Base-by-base conservation (phyloP, 768 basidiomycete species). In the Amanita thiersii region DNA sequence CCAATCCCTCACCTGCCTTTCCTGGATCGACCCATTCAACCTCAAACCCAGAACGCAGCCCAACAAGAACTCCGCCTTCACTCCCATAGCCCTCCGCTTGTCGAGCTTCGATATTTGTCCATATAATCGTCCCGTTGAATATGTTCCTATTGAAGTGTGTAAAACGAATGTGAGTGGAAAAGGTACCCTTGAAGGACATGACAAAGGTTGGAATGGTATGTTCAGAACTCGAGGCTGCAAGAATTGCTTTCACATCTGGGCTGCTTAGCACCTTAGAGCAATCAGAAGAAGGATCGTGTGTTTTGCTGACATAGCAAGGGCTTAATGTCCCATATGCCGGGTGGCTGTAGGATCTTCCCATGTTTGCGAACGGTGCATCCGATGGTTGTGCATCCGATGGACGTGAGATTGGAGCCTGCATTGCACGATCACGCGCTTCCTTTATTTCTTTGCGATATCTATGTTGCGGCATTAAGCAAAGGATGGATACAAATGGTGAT, bases 81-180 rank as follows among this genome's bases (percentile, higher is more conserved):
- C 47, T 52, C n/a, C 12, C 48, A 41, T n/a, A 51, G 14, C 61
- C 62, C 40, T 63, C 61, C 4, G 41, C 35, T 25, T 40, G 35
- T 4, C 61, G 50, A 5, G 55, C 54, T 19, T 55, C 61, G 1
- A 43, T 52, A 31, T 68, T 69, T 2, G 61, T 55, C 64, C 64
- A 71, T 1, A 62, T 46, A 1, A 63, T 48, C 2, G 56, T 60
- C 5, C 56, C 60, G 37, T 71, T 69, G 56, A 69, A 69, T 20
- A 58, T 19, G 46, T 65, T 61, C 0, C 54, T 63, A n/a, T 48
- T 47, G 47, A 62, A 69, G 44, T 69, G 66, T 9, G 56, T 50
- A 1, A 69, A 51, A 12, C 61, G 50, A 9, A 69, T 49, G 36
- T 68, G 62, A n/a, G n/a, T n/a, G n/a, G n/a, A n/a, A n/a, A n/a